These are phyloP conservation scores for Bruguiera hainesii DNA, from an alignment of 441 rosid genomes.

Conservation along the genomic window DNA sequence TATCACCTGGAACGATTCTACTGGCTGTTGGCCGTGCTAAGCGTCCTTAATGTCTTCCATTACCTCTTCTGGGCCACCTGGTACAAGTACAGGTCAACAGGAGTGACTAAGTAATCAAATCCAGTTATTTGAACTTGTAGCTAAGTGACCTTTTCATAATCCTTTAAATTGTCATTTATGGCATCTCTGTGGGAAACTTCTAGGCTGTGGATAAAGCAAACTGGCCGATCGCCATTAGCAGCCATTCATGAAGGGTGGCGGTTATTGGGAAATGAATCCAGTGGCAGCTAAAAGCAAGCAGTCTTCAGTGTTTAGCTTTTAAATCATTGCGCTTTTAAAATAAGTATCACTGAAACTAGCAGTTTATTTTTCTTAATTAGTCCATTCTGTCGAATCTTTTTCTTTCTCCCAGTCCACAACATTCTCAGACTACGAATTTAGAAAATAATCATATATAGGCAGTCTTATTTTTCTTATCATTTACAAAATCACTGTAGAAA, in stretches of 20 bases:
- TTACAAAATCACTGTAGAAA: too few relatives aligned
- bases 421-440: too few relatives aligned
- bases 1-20: slow-evolving; percentile 70
- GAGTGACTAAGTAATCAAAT: slow-evolving; percentile 16
- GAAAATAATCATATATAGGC: too few relatives aligned
- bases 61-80: slow-evolving; percentile 75
- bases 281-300: neutral
- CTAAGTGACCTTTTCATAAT: neutral
- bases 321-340: neutral
- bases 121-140: neutral
- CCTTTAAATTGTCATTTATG: neutral
- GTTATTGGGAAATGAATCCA: neutral
- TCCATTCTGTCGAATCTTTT: neutral
- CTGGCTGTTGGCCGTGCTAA: slow-evolving; percentile 77
- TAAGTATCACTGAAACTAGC: neutral
- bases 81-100: slow-evolving; percentile 59
- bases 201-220: neutral
- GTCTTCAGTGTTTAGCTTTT: neutral
- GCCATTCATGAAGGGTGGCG: neutral
- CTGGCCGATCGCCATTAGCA: neutral
- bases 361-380: neutral
- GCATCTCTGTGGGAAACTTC: neutral
- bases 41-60: slow-evolving; percentile 63
- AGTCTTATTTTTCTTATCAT: too few relatives aligned
- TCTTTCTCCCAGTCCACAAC: neutral